These are phyloP conservation scores for Apiospora koreana DNA, from an alignment of 2,329 filamentous ascomycete species.

Conservation along the genomic window DNA sequence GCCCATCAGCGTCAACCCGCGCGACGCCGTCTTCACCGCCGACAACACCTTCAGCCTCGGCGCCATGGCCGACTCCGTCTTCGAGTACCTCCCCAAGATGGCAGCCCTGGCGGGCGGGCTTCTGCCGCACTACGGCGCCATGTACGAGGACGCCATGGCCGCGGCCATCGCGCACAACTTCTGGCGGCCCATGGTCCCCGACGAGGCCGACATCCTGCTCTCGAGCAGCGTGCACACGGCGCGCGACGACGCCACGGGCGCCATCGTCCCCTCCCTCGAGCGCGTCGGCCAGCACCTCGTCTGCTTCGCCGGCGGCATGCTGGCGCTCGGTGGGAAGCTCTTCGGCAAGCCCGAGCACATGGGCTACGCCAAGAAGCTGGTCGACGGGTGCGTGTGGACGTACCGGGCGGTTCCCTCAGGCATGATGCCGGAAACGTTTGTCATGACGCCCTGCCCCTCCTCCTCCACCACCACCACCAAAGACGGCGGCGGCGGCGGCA, in stretches of 20 bases:
- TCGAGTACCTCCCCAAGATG: slow-evolving; percentile 56
- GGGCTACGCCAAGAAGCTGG: slow-evolving; percentile 44
- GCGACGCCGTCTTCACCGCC: slow-evolving; percentile 39
- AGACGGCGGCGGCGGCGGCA: slow-evolving; percentile 21
- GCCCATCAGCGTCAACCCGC: slow-evolving; percentile 63
- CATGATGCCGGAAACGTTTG: slow-evolving; percentile 54
- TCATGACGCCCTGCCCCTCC: slow-evolving; percentile 29
- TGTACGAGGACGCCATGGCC: slow-evolving; percentile 65
- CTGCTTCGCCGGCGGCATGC: slow-evolving; percentile 53
- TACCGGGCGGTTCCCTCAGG: slow-evolving; percentile 49
- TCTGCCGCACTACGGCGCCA: slow-evolving; percentile 55
- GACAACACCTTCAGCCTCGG: slow-evolving; percentile 36
- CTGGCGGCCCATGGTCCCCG: slow-evolving; percentile 57
- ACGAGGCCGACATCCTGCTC: slow-evolving; percentile 31
- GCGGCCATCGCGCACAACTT: slow-evolving; percentile 61
- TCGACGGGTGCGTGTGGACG: slow-evolving; percentile 52
- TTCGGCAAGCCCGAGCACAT: slow-evolving; percentile 43
- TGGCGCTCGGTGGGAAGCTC: slow-evolving; percentile 49
- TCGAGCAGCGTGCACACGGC: slow-evolving; percentile 37
- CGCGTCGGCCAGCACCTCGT: slow-evolving; percentile 44
- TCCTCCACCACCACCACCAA: too few relatives aligned
- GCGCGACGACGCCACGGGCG: slow-evolving; percentile 28
- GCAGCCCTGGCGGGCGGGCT: slow-evolving; percentile 58
- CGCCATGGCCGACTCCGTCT: slow-evolving; percentile 42
- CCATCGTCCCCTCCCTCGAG: slow-evolving; percentile 29